Evolutionary conservation across 805 yeast genomes (phyloP).

Genomic region (Wickerhamiella musiphila): DNA sequence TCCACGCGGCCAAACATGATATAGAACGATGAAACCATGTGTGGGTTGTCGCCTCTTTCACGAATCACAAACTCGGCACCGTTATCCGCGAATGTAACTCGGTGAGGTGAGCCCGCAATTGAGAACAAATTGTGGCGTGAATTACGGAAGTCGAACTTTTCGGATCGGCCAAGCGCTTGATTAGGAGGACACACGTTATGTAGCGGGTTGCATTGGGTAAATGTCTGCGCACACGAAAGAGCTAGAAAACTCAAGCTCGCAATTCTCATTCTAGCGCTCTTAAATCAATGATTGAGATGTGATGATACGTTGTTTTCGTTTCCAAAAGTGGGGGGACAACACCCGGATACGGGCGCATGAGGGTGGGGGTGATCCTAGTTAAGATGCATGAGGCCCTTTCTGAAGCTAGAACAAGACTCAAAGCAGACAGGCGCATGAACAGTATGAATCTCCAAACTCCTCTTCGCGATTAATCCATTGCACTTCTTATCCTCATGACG

Average conservation of each 20-base stretch:
- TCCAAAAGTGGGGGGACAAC: too few relatives aligned
- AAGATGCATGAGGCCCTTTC: too few relatives aligned
- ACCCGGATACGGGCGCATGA: too few relatives aligned
- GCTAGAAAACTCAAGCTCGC: too few relatives aligned
- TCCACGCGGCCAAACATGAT: slow-evolving; percentile 81
- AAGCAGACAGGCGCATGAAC: too few relatives aligned
- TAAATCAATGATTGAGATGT: too few relatives aligned
- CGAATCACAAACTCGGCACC: slow-evolving; percentile 51
- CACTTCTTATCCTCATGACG: slow-evolving; percentile 4
- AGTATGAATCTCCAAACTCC: too few relatives aligned
- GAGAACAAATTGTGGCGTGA: slow-evolving; percentile 20
- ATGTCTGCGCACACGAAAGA: slow-evolving; percentile 20
- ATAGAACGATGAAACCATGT: slow-evolving; percentile 30
- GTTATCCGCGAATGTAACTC: slow-evolving; percentile 19
- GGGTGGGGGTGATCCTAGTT: too few relatives aligned
- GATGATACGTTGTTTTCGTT: too few relatives aligned
- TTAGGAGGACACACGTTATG: slow-evolving; percentile 28
- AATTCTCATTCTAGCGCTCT: too few relatives aligned
- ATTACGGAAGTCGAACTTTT: slow-evolving; percentile 32
- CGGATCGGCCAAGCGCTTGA: slow-evolving; percentile 43
- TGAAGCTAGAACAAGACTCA: too few relatives aligned
- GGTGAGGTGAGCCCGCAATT: slow-evolving; percentile 9
- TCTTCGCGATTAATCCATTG: not conserved
- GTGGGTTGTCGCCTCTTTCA: slow-evolving; percentile 56
- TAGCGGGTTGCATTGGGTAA: slow-evolving; percentile 30